Conservation (phyloP, 192 early-diverging fungal genomes). For the Linderina pennispora region DNA sequence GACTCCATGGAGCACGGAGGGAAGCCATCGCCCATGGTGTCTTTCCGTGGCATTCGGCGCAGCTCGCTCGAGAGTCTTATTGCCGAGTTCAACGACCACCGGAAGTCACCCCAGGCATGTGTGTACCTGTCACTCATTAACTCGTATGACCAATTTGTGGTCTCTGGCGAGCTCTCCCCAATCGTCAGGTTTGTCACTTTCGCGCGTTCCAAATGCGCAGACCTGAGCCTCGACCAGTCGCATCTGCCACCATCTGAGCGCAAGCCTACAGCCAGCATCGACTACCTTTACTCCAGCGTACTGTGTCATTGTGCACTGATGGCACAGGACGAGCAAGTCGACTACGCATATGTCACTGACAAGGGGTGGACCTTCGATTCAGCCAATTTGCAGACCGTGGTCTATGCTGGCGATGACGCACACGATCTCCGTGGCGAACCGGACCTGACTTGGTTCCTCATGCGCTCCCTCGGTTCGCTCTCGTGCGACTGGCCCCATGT, state of each 20-base stretch:
- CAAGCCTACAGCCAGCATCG: slow-evolving; percentile 68
- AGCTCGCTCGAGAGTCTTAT: slow-evolving; percentile 64
- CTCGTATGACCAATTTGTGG: slow-evolving; percentile 70
- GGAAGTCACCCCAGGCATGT: slow-evolving; percentile 57
- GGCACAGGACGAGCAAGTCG: slow-evolving; percentile 46
- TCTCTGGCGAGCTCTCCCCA: slow-evolving; percentile 75
- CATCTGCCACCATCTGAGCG: slow-evolving; percentile 71
- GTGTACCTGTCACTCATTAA: slow-evolving; percentile 82
- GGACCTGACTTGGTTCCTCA: slow-evolving; percentile 55
- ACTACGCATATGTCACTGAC: slow-evolving; percentile 57
- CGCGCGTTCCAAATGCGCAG: slow-evolving; percentile 73
- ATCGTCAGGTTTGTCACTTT: slow-evolving; percentile 77
- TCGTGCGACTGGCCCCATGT: slow-evolving; percentile 52
- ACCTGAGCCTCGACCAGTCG: slow-evolving; percentile 65
- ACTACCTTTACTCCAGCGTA: slow-evolving; percentile 76
- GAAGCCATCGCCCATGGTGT: slow-evolving; percentile 77
- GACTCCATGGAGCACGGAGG: slow-evolving; percentile 60
- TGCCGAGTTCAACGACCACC: slow-evolving; percentile 63
- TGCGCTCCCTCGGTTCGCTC: slow-evolving; percentile 59
- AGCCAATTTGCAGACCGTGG: slow-evolving; percentile 57
- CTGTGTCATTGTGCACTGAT: slow-evolving; percentile 79
- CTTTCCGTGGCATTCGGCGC: slow-evolving; percentile 69
- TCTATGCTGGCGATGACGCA: slow-evolving; percentile 71
- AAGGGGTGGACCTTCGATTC: slow-evolving; percentile 54
- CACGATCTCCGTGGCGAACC: slow-evolving; percentile 53